Evolutionary conservation across 805 yeast species (phyloP).

Genomic region (Zygosaccharomyces bisporus): DNA sequence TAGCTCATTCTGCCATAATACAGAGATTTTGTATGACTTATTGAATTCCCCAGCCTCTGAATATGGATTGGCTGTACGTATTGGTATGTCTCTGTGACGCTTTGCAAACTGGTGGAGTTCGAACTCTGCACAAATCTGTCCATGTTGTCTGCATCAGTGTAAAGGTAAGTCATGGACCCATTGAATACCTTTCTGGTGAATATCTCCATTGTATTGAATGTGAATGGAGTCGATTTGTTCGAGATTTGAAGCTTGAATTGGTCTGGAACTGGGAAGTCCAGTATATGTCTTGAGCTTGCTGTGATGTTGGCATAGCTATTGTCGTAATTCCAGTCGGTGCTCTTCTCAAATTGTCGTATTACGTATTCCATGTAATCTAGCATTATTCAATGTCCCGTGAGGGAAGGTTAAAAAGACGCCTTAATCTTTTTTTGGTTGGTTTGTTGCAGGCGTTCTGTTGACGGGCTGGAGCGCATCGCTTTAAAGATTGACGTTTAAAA

Average conservation of each 20-base stretch:
- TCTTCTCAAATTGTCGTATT: constrained; percentile 61
- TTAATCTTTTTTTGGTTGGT: background rate
- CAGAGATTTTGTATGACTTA: constrained; percentile 40
- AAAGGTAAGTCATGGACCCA: constrained; percentile 81
- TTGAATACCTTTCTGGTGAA: constrained; percentile 59
- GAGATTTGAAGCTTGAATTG: constrained; percentile 65
- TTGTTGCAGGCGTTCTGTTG: background rate
- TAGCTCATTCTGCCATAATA: constrained; percentile 84
- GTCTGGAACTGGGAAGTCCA: constrained; percentile 70
- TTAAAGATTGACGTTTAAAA: background rate
- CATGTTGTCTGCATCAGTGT: constrained; percentile 56
- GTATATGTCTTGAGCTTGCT: constrained; percentile 60
- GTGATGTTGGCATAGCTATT: constrained; percentile 72
- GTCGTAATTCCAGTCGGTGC: constrained; percentile 76
- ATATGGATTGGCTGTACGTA: constrained; percentile 47
- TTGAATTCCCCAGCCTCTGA: constrained; percentile 6
- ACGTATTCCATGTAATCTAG: constrained; percentile 83
- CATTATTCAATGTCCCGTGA: constrained; percentile 43
- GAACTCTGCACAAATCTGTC: constrained; percentile 47
- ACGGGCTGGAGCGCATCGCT: constrained; percentile 1
- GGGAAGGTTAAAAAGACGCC: background rate
- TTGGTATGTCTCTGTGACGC: constrained; percentile 65
- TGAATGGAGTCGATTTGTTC: constrained; percentile 61
- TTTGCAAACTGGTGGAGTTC: constrained; percentile 53
- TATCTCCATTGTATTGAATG: constrained; percentile 70